Conservation (phyloP, 2,329 filamentous ascomycete genomes). For the Reticulascus tulasneorum region DNA sequence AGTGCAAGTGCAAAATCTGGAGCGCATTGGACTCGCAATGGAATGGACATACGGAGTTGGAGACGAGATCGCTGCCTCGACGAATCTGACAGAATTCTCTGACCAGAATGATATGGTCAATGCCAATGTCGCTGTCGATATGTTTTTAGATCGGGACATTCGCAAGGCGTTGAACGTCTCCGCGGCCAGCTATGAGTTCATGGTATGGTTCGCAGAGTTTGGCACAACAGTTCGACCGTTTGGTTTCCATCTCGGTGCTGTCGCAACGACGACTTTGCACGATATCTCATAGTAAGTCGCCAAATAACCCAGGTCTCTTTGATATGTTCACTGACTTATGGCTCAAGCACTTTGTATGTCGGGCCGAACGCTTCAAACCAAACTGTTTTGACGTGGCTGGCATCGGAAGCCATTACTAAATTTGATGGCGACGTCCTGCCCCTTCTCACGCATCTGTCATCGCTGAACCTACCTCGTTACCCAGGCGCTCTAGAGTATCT, state of each 20-base stretch:
- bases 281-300: constrained; percentile 37
- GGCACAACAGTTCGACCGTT: constrained; percentile 44
- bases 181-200: constrained; percentile 47
- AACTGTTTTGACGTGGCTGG: constrained; percentile 48
- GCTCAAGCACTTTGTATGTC: constrained; percentile 34
- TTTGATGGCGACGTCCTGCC: constrained; percentile 45
- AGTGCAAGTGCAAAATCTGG: constrained; percentile 31
- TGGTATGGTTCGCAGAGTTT: constrained; percentile 51
- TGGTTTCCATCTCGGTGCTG: constrained; percentile 27
- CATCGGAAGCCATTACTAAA: constrained; percentile 26
- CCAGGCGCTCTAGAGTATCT: constrained; percentile 40
- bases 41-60: constrained; percentile 48
- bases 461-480: constrained; percentile 28
- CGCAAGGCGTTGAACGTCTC: constrained; percentile 33
- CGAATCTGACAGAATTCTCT: constrained; percentile 27
- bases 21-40: constrained; percentile 38
- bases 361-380: constrained; percentile 36
- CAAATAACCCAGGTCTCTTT: not conserved
- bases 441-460: constrained; percentile 37
- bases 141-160: constrained; percentile 49
- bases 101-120: constrained; percentile 36
- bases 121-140: constrained; percentile 55
- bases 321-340: not conserved
- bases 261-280: constrained; percentile 31
- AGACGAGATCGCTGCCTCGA: constrained; percentile 22